A percentile compares a stretch with the other conserved stretches of the same genome.
phyloP scores from a whole-genome alignment of 176 grass and related monocot genomes.

The Poa pratensis region DNA sequence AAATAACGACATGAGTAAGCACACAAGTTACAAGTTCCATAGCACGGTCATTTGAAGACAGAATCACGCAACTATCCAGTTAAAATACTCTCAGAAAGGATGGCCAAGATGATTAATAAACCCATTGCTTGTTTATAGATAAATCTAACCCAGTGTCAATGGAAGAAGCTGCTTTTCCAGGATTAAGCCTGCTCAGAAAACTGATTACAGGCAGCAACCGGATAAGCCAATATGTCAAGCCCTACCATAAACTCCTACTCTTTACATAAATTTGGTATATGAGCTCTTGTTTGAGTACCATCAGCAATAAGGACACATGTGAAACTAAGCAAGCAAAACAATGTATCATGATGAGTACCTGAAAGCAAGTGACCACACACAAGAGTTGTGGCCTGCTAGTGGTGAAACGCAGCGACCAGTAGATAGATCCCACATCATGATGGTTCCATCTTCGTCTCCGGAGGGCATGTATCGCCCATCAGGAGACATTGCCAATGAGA shows the following conservation, averaged over 20 bases:
- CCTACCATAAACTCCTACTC: slow-evolving; percentile 6
- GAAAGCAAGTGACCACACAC: slow-evolving; percentile 95
- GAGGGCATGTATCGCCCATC: slow-evolving; percentile 95
- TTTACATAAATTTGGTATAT: slow-evolving; percentile 7
- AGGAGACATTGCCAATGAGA: slow-evolving; percentile 94
- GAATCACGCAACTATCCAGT: neutral
- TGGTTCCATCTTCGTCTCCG: slow-evolving; percentile 92
- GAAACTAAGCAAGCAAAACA: slow-evolving; percentile 11
- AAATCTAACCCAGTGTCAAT: slow-evolving; percentile 19
- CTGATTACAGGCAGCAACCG: neutral
- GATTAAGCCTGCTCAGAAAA: neutral
- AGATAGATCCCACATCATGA: slow-evolving; percentile 98
- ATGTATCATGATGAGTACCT: slow-evolving; percentile 52
- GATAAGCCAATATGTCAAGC: slow-evolving; percentile 29
- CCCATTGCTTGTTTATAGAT: neutral
- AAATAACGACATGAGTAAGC: neutral
- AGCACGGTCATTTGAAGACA: slow-evolving; percentile 2
- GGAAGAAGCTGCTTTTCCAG: slow-evolving; percentile 3
- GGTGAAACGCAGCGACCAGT: slow-evolving; percentile 77
- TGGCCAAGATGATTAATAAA: slow-evolving; percentile 24
- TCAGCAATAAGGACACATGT: slow-evolving; percentile 8
- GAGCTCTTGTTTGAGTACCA: slow-evolving; percentile 7
- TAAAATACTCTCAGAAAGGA: slow-evolving; percentile 2
- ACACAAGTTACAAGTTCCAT: neutral
- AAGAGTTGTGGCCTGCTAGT: slow-evolving; percentile 81